Evolutionary conservation across 768 basidiomycete species (phyloP).

Genomic region (Strobilomyces echinocephalus): DNA sequence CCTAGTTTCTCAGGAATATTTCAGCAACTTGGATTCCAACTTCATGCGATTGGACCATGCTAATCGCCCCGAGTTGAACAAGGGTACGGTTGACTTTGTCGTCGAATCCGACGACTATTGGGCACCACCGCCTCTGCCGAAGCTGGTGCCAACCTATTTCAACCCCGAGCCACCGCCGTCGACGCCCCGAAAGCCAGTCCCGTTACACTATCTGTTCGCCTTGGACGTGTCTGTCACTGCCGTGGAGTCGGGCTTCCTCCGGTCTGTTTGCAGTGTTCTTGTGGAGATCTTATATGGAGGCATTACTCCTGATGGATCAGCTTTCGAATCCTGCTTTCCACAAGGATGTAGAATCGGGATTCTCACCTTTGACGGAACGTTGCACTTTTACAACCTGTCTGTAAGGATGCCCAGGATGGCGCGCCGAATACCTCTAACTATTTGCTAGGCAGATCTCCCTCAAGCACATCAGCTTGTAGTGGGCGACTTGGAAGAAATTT

Average conservation of each 20-base stretch:
- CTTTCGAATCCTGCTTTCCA: slow-evolving; percentile 49
- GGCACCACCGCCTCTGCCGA: slow-evolving; percentile 63
- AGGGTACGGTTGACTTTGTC: slow-evolving; percentile 88
- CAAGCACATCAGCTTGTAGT: slow-evolving; percentile 72
- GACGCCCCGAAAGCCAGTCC: slow-evolving; percentile 49
- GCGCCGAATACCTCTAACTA: slow-evolving; percentile 13
- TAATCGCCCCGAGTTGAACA: slow-evolving; percentile 79
- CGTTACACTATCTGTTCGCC: slow-evolving; percentile 78
- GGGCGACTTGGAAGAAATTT: slow-evolving; percentile 89
- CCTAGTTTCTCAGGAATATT: slow-evolving; percentile 76
- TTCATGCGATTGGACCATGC: slow-evolving; percentile 75
- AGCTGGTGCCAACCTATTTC: slow-evolving; percentile 50
- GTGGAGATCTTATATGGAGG: slow-evolving; percentile 61
- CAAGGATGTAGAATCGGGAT: slow-evolving; percentile 61
- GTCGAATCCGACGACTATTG: slow-evolving; percentile 78
- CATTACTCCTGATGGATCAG: slow-evolving; percentile 36
- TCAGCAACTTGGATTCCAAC: slow-evolving; percentile 75
- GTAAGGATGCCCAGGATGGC: slow-evolving; percentile 42
- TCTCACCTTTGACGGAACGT: slow-evolving; percentile 70
- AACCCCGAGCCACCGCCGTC: slow-evolving; percentile 44
- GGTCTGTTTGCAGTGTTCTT: slow-evolving; percentile 59
- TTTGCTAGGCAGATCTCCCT: slow-evolving; percentile 38
- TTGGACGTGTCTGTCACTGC: slow-evolving; percentile 78
- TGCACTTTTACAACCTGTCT: slow-evolving; percentile 88
- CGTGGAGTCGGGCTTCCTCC: slow-evolving; percentile 63